Evolutionary conservation across 2,329 filamentous ascomycete genomes (phyloP).

Genomic region (Clarireedia hainanense): DNA sequence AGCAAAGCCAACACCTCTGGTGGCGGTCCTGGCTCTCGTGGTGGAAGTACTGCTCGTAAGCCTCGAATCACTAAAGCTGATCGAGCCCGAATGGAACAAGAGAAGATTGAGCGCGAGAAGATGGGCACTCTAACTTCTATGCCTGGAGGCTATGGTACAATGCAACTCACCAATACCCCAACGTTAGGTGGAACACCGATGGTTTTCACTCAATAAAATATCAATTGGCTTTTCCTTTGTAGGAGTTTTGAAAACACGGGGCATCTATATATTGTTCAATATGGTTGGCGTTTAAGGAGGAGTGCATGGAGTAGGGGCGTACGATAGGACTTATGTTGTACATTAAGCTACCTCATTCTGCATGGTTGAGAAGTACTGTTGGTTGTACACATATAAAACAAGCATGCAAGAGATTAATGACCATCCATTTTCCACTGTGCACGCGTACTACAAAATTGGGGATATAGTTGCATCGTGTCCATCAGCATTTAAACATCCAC

Average conservation of each 20-base stretch:
- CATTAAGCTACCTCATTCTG: conserved; percentile 8
- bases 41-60: conserved; percentile 65
- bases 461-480: too few relatives aligned
- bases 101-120: conserved; percentile 67
- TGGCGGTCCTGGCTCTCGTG: conserved; percentile 58
- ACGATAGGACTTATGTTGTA: conserved; percentile 9
- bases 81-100: conserved; percentile 70
- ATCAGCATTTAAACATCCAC: too few relatives aligned
- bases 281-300: conserved; percentile 7
- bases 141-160: conserved; percentile 22
- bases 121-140: conserved; percentile 26
- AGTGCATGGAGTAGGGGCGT: conserved; percentile 1
- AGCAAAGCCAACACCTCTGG: conserved; percentile 33
- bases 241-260: neutral
- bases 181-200: conserved; percentile 27
- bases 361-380: too few relatives aligned
- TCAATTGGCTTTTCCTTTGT: neutral
- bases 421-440: too few relatives aligned
- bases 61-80: conserved; percentile 82
- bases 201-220: conserved; percentile 27
- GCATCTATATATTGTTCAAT: neutral
- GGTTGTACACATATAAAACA: too few relatives aligned
- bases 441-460: too few relatives aligned
- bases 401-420: too few relatives aligned
- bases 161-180: conserved; percentile 23